phyloP scores from a whole-genome alignment of 306 rosid genomes.

The Potentilla sterilis region DNA sequence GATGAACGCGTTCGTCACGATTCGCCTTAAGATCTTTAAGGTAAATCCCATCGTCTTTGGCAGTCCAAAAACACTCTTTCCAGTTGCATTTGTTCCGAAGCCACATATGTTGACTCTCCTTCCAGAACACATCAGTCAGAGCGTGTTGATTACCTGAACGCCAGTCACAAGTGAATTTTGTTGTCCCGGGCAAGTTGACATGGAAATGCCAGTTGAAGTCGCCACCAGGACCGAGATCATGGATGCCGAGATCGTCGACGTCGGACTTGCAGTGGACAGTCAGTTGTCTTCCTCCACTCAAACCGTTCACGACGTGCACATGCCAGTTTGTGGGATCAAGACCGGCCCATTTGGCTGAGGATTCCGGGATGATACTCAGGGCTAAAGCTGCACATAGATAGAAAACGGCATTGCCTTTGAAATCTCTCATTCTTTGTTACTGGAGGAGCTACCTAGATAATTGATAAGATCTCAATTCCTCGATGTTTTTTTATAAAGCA shows the following conservation, averaged over 20 bases:
- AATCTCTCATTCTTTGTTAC: not conserved
- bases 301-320: not conserved
- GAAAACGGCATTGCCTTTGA: not conserved
- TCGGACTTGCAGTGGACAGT: slow-evolving; percentile 1
- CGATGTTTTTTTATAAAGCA: not conserved
- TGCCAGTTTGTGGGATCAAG: not conserved
- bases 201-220: slow-evolving; percentile 22
- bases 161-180: slow-evolving; percentile 23
- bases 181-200: slow-evolving; percentile 10
- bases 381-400: not conserved
- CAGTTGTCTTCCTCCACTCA: not conserved
- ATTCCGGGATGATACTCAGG: not conserved
- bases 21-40: not conserved
- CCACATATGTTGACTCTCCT: not conserved
- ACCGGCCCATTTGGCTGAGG: not conserved
- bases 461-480: not conserved
- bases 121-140: slow-evolving; percentile 4
- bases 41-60: slow-evolving; percentile 27
- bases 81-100: not conserved
- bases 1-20: not conserved
- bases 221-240: not conserved
- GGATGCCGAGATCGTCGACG: not conserved
- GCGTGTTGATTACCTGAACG: not conserved
- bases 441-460: not conserved
- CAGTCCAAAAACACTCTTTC: slow-evolving; percentile 13